Evolutionary conservation across 2,329 filamentous ascomycete species (phyloP), one percentile per base, ranked within the genome.

Genomic region (Penicillium psychrosexuale): DNA sequence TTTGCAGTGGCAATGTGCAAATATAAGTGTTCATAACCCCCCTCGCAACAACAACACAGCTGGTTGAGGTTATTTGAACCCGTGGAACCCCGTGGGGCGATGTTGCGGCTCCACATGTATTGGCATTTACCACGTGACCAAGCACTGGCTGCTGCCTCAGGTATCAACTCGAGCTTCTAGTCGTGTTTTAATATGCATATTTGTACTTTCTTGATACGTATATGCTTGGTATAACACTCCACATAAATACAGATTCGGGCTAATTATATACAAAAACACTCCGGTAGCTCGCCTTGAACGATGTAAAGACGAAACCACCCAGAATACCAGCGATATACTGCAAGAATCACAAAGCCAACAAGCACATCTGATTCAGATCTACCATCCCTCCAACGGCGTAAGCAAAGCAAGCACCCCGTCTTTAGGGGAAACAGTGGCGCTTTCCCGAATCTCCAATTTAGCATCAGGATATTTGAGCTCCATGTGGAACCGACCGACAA

Each of bases 401-500:
- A 90, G 75, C 67, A 80, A 84, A 7, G 93, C 83, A 65, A 83
- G 80, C 68, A 97, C 75, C 0, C 91, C 91, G 53, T 86, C 85
- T 53, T 81, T 82, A 0, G 91, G 91, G 68, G 84, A 83, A 7
- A 84, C 80, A 19, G 91, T 95, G 45, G 94, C 80, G 2, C 84
- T 84, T 0, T 84, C 82, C 71, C 85, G 85, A 58, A 95, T 84
- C 44, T 82, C 72, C 44, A 93, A 69, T 62, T 88, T 84, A 43
- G 73, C 74, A 50, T 78, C 74, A 28, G 77, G 78, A 74, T 90
- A 84, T 65, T 89, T 86, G 68, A 85, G 74, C 69, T 86, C 81
- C 57, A 85, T 82, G 65, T 82, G 75, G 62, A 95, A 96, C 36
- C 83, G 80, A 1, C 91, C 91, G 4, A 93, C 81, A 80, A 89